Evolutionary conservation across 2,329 filamentous ascomycete genomes (phyloP), one percentile per base, ranked within the genome.

Genomic region (Exophiala xenobiotica): DNA sequence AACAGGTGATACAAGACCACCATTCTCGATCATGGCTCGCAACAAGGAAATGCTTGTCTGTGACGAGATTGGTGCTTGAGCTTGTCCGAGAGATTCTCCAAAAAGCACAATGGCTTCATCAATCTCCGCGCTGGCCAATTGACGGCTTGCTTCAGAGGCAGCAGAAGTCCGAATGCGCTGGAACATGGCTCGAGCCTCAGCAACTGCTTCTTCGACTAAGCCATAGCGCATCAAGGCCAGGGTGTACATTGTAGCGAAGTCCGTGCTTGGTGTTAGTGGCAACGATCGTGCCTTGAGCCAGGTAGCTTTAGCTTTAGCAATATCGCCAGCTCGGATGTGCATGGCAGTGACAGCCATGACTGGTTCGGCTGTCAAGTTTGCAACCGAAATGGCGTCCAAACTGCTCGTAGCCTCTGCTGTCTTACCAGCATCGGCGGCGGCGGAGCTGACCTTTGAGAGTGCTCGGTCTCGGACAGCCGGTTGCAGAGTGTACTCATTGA

Each of bases 201-300:
- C 75, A 52, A 97, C 72, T 43, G 87, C 93, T 65, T 92, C 88
- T n/a, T 86, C 83, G 42, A 91, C 81, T 64, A 90, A 85, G 35
- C 90, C 90, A 57, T 88, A 89, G 47, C 88, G 87, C 65, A 97
- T 87, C 68, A 97, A 77, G 41, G 90, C 89, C 51, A 95, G 83
- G 11, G 88, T 83, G 64, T 92, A 96, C 90, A 96, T 96, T 51
- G 88, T 82, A 9, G 90, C 87, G 68, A 95, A 86, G 24, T 83
- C 75, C 47, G 78, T 68, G 9, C 29, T 59, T 22, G 56, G 48
- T 33, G 42, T 31, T 35, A 60, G 48, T 6, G 80, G 79, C 26
- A 82, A 78, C 45, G 78, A 67, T 54, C 79, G 82, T 47, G 96
- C 75, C 50, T 88, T 76, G 46, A 82, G 79, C 90, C 92, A 96